These are phyloP conservation scores for Fusarium udum DNA, from an alignment of 2,329 filamentous ascomycete species.

Conservation along the genomic window DNA sequence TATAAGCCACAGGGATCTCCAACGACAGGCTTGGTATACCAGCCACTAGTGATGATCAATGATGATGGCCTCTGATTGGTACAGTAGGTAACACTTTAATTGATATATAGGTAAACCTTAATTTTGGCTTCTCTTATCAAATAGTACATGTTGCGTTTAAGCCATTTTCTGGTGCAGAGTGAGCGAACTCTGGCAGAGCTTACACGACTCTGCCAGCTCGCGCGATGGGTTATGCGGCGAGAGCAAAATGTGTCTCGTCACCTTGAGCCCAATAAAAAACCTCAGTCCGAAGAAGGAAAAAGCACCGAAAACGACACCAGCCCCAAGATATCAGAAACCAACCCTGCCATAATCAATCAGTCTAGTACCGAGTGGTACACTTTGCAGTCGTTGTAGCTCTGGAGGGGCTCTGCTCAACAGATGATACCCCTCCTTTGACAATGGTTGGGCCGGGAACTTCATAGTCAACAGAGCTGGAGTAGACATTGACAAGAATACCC, in stretches of 20 bases:
- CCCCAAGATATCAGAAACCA: not conserved
- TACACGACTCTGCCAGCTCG: not conserved
- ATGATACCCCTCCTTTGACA: conserved; percentile 40
- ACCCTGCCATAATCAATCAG: not conserved
- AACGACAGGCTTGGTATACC: not conserved
- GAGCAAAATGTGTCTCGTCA: not conserved
- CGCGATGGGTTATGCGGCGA: not conserved
- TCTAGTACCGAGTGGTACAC: conserved; percentile 34
- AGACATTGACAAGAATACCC: conserved; percentile 50
- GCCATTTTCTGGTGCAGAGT: not conserved
- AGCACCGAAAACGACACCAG: too few species aligned
- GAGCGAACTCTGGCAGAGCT: not conserved
- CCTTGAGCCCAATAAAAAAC: not conserved
- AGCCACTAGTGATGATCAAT: not conserved
- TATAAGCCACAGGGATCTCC: not conserved
- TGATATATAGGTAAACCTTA: not conserved
- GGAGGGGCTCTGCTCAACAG: conserved; percentile 40
- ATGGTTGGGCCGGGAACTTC: conserved; percentile 47
- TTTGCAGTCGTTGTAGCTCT: conserved; percentile 38
- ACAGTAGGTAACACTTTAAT: not conserved
- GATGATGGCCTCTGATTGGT: not conserved
- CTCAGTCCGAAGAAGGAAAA: not conserved
- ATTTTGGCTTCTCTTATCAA: not conserved
- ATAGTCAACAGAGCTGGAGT: conserved; percentile 43
- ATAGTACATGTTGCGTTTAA: not conserved